Evolutionary conservation across 345 rosid genomes (phyloP), one percentile per base, ranked within the genome.

Genomic region (Lepidium sativum): DNA sequence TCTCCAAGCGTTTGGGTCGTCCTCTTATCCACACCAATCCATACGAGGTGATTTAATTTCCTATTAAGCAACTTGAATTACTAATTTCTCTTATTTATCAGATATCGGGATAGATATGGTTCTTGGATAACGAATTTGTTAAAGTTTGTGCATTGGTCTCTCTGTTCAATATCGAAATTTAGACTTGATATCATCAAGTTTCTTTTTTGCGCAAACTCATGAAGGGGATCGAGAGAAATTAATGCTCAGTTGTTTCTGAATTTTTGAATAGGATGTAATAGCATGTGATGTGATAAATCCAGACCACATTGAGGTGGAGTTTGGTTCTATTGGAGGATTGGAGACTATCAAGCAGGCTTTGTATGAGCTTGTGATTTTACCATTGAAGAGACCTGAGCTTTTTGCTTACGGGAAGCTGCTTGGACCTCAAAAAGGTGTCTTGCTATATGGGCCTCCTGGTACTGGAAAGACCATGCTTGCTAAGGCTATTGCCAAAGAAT

Each of bases 391-490:
- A 56, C 99, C 99, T 44, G 96, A 90, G 47, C 83, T 94, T 65
- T 94, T 94, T 73, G 81, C 91, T 27, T 75, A 81, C 62, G 97
- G 97, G 57, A 94, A 90, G 79, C 92, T 94, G 45, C 97, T 94
- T 57, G 89, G 97, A 11, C 97, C 96, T n/a, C 97, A 88, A 43
- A 94, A 90, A 70, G 99, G 99, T 42, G 97, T 94, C 61, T 69
- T 90, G 79, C 79, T 94, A 51, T 90, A 78, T 76, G 99, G 97
- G 3, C 96, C 99, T n/a, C 99, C 97, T 12, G 99, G 99, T 56
- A 90, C 99, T 11, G 99, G 99, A 35, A 90, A 90, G 87, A 94
- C 99, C 38, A 94, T 94, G 96, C 91, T 94, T 73, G 96, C 99
- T 56, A 94, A 94, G 80, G 97, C 99, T 60, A 90, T 94, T 71